phyloP scores from a whole-genome alignment of 805 yeast genomes.

The Yarrowia sp. region DNA sequence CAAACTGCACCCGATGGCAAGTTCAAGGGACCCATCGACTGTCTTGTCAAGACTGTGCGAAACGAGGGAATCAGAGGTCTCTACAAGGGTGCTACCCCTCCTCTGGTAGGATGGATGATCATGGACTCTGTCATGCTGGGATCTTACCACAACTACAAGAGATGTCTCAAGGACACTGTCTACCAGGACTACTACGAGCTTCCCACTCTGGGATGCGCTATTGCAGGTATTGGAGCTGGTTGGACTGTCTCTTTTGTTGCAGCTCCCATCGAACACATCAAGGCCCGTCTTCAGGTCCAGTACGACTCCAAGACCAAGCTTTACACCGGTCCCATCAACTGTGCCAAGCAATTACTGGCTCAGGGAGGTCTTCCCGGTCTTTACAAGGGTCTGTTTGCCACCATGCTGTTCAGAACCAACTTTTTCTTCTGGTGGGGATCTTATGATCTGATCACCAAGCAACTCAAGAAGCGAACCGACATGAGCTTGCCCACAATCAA shows the following conservation, averaged over 20 bases:
- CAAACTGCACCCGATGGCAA: conserved; percentile 75
- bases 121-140: conserved; percentile 95
- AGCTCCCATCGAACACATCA: conserved; percentile 89
- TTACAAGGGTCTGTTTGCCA: conserved; percentile 82
- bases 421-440: conserved; percentile 96
- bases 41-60: conserved; percentile 71
- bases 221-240: conserved; percentile 82
- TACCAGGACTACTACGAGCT: conserved; percentile 66
- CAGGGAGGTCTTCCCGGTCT: conserved; percentile 71
- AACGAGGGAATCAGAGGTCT: conserved; percentile 82
- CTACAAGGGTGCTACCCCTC: conserved; percentile 92
- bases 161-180: conserved; percentile 67
- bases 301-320: conserved; percentile 74
- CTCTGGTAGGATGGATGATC: conserved; percentile 89
- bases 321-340: conserved; percentile 83
- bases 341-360: conserved; percentile 52
- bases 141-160: conserved; percentile 76
- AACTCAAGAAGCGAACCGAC: conserved; percentile 68
- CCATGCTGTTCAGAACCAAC: conserved; percentile 86
- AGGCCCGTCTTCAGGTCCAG: conserved; percentile 88
- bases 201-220: conserved; percentile 75
- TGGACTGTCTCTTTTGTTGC: conserved; percentile 95
- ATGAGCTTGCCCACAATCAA: conserved; percentile 74
- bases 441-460: conserved; percentile 76
- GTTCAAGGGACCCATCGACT: conserved; percentile 83